These are phyloP conservation scores for Opeltia flavorubescens DNA, from an alignment of 495 filamentous ascomycete genomes.

Conservation along the genomic window DNA sequence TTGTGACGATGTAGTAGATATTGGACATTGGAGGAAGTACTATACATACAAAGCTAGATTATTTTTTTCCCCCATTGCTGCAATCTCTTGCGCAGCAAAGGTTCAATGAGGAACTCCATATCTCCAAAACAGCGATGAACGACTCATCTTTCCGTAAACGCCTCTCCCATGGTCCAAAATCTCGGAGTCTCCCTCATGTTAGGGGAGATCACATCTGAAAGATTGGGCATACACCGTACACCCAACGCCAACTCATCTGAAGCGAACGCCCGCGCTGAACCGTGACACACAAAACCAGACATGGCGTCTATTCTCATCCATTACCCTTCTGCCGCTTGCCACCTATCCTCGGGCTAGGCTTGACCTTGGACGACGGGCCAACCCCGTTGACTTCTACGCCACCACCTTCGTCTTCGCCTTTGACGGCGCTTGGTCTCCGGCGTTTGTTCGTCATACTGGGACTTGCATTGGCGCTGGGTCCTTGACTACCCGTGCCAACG, in stretches of 20 bases:
- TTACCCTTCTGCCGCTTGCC: slow-evolving; percentile 42
- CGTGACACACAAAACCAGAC: background rate
- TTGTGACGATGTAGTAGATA: no score
- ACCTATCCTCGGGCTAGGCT: slow-evolving; percentile 39
- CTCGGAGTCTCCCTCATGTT: no score
- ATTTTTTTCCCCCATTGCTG: no score
- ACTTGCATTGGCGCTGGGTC: slow-evolving; percentile 70
- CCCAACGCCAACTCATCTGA: background rate
- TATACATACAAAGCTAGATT: no score
- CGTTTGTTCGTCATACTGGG: slow-evolving; percentile 67
- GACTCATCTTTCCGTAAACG: no score
- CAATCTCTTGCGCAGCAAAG: no score
- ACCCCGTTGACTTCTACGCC: slow-evolving; percentile 35
- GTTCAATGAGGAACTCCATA: no score
- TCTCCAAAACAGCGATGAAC: no score
- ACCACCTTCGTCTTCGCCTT: slow-evolving; percentile 54
- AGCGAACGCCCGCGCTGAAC: slow-evolving; percentile 11
- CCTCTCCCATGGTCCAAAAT: no score
- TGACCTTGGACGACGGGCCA: slow-evolving; percentile 33
- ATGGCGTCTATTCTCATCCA: slow-evolving; percentile 3
- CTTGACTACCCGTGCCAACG: slow-evolving; percentile 42
- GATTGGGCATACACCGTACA: background rate
- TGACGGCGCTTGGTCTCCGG: slow-evolving; percentile 54
- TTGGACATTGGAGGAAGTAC: no score
- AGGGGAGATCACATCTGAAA: no score